Evolutionary conservation across 805 yeast species (phyloP), one percentile per base, ranked within the genome.

Genomic region (Yarrowia sp.): DNA sequence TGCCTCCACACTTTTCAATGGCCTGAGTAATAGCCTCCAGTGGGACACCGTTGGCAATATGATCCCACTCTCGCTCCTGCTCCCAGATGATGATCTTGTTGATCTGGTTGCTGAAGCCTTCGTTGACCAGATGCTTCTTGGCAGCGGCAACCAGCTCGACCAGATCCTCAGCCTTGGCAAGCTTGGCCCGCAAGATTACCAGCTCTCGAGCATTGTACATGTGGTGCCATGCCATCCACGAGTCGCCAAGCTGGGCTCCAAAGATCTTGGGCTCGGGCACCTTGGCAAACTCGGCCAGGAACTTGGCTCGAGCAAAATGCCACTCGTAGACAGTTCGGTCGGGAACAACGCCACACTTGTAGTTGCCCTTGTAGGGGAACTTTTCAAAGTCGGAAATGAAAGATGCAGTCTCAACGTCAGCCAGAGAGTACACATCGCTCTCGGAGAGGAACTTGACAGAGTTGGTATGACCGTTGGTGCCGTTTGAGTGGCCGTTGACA

Each of bases 121-220:
- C 68, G 4, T 69, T 70, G 17, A 21, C 36, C 22, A 70, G 26
- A 7, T 70, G 67, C 44, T 69, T 66, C 22, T 75, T 68, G 1
- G 80, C 76, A n/a, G 75, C 68, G 1, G 69, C 69, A 2, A 77
- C 33, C 26, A 81, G 69, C 26, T 71, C 66, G 9, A 70, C 67
- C 24, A 59, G 35, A 44, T 62, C 36, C 33, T 63, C 38, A 12
- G 41, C 56, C 21, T 41, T 56, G 28, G 65, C 66, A 14, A 67
- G 65, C 40, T 68, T 65, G 11, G 68, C 43, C 28, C 71, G 63
- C 63, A 69, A 41, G n/a, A 66, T 40, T 24, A 66, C 69, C 54
- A 72, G 66, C 51, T 66, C 67, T 26, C 66, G 59, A 28, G 59
- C 52, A 32, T 65, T 66, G 56, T 56, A 70, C 56, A 70, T 72